These are phyloP conservation scores for Arctium lappa DNA, from an alignment of 129 eudicot genomes.

Conservation along the genomic window DNA sequence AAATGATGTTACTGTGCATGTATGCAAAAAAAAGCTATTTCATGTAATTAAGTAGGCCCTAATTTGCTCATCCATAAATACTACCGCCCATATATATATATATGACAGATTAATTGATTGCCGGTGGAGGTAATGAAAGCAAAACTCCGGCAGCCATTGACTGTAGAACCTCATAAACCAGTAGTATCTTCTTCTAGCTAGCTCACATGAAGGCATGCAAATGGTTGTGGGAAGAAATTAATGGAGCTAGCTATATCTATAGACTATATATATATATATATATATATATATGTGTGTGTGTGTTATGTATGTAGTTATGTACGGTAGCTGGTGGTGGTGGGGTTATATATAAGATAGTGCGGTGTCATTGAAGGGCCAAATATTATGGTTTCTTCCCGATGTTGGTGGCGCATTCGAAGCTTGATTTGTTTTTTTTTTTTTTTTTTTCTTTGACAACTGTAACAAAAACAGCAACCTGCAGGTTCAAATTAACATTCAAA, in stretches of 20 bases:
- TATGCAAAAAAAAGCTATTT: slow-evolving; percentile 13
- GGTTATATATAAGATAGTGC: neutral
- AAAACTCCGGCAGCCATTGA: neutral
- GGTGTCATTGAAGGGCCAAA: neutral
- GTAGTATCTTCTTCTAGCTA: neutral
- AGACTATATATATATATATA: too few species aligned
- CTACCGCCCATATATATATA: neutral
- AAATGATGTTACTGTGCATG: slow-evolving; percentile 18
- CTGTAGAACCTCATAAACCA: neutral
- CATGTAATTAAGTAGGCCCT: slow-evolving; percentile 25
- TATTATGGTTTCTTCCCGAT: neutral
- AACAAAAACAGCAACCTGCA: neutral
- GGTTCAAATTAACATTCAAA: neutral
- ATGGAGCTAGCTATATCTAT: neutral
- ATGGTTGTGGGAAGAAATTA: neutral
- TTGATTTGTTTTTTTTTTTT: neutral
- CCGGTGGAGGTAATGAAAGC: neutral
- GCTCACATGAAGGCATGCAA: neutral
- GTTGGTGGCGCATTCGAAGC: neutral
- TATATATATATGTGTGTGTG: neutral
- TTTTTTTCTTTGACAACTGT: neutral
- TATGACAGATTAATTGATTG: neutral
- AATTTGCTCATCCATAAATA: slow-evolving; percentile 15
- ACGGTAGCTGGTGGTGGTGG: neutral
- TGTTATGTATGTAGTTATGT: neutral